phyloP scores from a whole-genome alignment of 164 flowering plant species.

The Brasenia schreberi region DNA sequence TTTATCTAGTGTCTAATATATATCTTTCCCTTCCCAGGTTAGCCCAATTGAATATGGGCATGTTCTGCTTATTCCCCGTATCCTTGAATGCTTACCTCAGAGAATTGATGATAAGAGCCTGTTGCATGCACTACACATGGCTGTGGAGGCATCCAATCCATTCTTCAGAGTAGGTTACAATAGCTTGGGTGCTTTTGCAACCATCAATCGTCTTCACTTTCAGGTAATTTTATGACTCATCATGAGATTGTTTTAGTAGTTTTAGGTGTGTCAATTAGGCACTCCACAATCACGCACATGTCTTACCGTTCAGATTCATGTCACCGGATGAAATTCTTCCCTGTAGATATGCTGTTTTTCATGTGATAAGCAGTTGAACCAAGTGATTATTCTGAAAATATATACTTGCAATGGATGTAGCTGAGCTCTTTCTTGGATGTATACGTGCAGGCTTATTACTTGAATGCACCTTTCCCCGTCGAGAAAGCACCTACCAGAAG shows the following conservation, averaged over 20 bases:
- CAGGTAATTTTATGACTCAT: slow-evolving; percentile 26
- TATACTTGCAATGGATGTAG: background rate
- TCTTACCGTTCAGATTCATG: too few species aligned
- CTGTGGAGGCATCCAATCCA: slow-evolving; percentile 58
- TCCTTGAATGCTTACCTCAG: slow-evolving; percentile 66
- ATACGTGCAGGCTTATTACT: slow-evolving; percentile 6
- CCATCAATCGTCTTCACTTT: slow-evolving; percentile 88
- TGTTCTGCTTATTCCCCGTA: slow-evolving; percentile 68
- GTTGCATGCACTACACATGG: slow-evolving; percentile 74
- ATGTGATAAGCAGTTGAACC: too few species aligned
- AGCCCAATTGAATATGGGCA: slow-evolving; percentile 95
- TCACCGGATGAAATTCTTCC: too few species aligned
- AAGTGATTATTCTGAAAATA: too few species aligned
- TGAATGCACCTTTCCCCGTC: slow-evolving; percentile 57
- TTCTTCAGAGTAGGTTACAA: slow-evolving; percentile 84
- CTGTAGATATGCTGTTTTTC: too few species aligned
- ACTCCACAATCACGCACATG: too few species aligned
- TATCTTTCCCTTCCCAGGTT: slow-evolving; percentile 28
- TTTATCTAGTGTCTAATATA: background rate
- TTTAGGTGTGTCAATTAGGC: too few species aligned
- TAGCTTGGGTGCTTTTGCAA: slow-evolving; percentile 96
- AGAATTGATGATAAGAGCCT: slow-evolving; percentile 62
- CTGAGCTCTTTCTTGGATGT: background rate
- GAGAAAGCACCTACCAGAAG: slow-evolving; percentile 54
- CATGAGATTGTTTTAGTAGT: too few species aligned